A percentile compares a stretch with the other conserved stretches of the same genome.
These are phyloP conservation scores for Saccharum spontaneum DNA, from an alignment of 176 grass and related monocot genomes.

Conservation along the genomic window DNA sequence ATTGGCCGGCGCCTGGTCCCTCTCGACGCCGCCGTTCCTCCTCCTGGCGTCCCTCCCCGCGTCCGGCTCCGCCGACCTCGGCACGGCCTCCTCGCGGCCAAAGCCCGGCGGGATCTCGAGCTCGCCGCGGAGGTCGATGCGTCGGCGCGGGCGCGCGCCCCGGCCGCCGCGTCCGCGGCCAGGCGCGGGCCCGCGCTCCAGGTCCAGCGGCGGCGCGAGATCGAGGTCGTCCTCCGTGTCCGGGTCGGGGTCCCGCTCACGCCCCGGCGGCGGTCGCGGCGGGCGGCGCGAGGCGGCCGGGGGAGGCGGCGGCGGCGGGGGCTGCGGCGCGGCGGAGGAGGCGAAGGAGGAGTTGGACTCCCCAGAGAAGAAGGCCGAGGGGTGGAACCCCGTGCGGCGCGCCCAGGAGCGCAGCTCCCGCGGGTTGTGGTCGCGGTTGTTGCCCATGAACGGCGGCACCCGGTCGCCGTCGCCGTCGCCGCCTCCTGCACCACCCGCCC, in stretches of 20 bases:
- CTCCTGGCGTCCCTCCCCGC: conserved; percentile 36
- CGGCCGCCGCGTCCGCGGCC: background rate
- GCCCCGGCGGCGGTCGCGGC: conserved; percentile 30
- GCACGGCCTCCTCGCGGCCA: conserved; percentile 4
- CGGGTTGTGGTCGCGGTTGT: conserved; percentile 79
- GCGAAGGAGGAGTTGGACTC: conserved; percentile 38
- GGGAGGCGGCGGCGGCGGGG: conserved; percentile 14
- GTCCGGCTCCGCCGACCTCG: background rate
- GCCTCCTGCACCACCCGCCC: background rate
- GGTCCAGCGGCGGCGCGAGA: conserved; percentile 33
- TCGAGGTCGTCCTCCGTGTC: conserved; percentile 20
- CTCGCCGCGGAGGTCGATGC: conserved; percentile 59
- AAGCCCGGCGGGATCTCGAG: conserved; percentile 47
- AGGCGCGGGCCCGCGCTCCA: conserved; percentile 34
- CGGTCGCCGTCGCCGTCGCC: background rate
- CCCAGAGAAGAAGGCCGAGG: conserved; percentile 62
- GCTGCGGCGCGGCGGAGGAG: conserved; percentile 22
- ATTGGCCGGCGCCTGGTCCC: conserved; percentile 29
- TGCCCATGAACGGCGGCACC: conserved; percentile 74
- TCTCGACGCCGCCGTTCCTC: conserved; percentile 41
- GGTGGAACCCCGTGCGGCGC: conserved; percentile 78
- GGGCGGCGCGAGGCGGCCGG: conserved; percentile 16
- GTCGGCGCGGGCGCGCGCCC: conserved; percentile 1
- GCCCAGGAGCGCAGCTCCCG: conserved; percentile 86
- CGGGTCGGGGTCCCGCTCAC: background rate